These are phyloP conservation scores for Sarocladium oryzae DNA, from an alignment of 2,329 filamentous ascomycete species.

Conservation along the genomic window DNA sequence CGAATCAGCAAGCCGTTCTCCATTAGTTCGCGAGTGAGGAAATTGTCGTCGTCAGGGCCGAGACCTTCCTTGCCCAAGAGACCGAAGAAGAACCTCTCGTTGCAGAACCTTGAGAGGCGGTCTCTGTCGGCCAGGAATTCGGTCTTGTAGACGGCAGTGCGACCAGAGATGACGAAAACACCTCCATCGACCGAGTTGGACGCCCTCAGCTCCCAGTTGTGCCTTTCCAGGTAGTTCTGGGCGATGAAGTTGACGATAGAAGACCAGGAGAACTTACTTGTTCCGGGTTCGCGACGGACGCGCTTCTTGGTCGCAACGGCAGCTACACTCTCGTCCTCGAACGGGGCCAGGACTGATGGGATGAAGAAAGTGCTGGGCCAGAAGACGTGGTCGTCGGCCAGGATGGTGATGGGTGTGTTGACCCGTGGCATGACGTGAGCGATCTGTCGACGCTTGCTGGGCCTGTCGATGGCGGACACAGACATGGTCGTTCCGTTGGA, in stretches of 20 bases:
- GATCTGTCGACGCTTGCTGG: constrained; percentile 45
- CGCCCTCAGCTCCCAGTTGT: constrained; percentile 55
- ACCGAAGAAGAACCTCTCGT: constrained; percentile 44
- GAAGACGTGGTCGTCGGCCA: constrained; percentile 48
- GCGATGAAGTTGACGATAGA: constrained; percentile 49
- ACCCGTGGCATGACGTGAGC: constrained; percentile 30
- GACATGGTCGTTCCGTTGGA: constrained; percentile 18
- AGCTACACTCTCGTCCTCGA: constrained; percentile 40
- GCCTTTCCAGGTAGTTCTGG: constrained; percentile 51
- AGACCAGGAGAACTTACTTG: constrained; percentile 19
- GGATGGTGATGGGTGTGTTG: constrained; percentile 34
- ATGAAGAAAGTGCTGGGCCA: constrained; percentile 39
- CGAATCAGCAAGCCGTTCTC: constrained; percentile 43
- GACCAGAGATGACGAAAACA: constrained; percentile 51
- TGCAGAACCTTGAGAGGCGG: constrained; percentile 37
- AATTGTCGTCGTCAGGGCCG: constrained; percentile 54
- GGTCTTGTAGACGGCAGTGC: constrained; percentile 46
- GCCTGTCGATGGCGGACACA: constrained; percentile 23
- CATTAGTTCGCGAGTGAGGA: constrained; percentile 47
- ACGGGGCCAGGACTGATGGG: constrained; percentile 32
- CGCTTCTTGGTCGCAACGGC: constrained; percentile 51
- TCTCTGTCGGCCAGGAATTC: constrained; percentile 36
- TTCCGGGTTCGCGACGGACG: constrained; percentile 32
- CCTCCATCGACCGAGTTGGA: constrained; percentile 52
- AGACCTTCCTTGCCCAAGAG: constrained; percentile 29